Evolutionary conservation across 1,139 yeast genomes (phyloP).

Genomic region (Saccharomyces hybrid): DNA sequence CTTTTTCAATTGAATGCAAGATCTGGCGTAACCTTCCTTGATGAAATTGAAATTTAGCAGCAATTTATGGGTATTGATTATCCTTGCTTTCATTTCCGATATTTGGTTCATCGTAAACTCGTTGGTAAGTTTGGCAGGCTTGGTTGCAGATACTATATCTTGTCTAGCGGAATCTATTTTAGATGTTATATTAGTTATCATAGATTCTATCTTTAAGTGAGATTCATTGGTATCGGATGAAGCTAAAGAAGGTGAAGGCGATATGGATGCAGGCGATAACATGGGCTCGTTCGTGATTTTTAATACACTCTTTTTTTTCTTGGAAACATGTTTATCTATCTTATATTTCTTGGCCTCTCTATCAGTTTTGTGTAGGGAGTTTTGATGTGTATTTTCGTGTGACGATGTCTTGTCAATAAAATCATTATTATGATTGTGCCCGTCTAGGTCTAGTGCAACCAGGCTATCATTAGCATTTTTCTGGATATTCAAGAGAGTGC

Average conservation of each 20-base stretch:
- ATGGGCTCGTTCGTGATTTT: constrained; percentile 5
- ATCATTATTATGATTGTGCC: not conserved
- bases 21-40: constrained; percentile 30
- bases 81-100: constrained; percentile 27
- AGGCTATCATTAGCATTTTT: not conserved
- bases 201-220: constrained; percentile 4
- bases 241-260: constrained; percentile 11
- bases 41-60: constrained; percentile 28
- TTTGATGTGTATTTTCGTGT: not conserved
- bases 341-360: not conserved
- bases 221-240: constrained; percentile 3
- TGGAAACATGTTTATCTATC: not conserved
- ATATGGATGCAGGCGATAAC: constrained; percentile 18
- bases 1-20: constrained; percentile 30
- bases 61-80: constrained; percentile 29
- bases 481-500: not conserved
- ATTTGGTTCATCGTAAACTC: constrained; percentile 21
- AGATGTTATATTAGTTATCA: constrained; percentile 2
- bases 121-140: constrained; percentile 11
- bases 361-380: not conserved
- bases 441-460: not conserved
- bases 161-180: constrained; percentile 2
- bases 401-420: not conserved
- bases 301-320: constrained; percentile 2
- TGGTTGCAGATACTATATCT: constrained; percentile 1